Evolutionary conservation across 306 rosid species (phyloP).

Genomic region (Cercis canadensis): DNA sequence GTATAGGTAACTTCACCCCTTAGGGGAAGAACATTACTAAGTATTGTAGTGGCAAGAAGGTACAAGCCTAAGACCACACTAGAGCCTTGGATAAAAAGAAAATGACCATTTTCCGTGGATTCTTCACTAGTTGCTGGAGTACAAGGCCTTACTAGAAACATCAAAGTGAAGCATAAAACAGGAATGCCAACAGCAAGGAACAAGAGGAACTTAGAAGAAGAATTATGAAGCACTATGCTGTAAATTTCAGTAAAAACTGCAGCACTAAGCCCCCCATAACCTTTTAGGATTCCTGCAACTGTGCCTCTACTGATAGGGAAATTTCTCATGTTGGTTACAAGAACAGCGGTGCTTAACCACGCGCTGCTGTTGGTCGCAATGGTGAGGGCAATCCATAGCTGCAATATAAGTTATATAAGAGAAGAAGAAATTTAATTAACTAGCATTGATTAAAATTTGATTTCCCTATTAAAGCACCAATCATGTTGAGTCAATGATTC

Average conservation of each 20-base stretch:
- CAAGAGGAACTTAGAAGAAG: conserved; percentile 63
- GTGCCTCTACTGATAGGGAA: conserved; percentile 77
- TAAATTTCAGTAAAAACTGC: conserved; percentile 75
- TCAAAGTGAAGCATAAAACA: conserved; percentile 57
- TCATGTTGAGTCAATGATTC: too few relatives aligned
- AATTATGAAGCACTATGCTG: conserved; percentile 58
- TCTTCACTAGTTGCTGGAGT: conserved; percentile 71
- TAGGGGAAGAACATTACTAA: conserved; percentile 37
- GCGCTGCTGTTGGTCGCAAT: conserved; percentile 77
- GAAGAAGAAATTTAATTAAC: too few relatives aligned
- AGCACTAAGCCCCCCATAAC: conserved; percentile 76
- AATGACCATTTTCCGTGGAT: conserved; percentile 54
- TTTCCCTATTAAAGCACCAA: too few relatives aligned
- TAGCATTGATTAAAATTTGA: too few relatives aligned
- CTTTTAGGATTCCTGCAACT: conserved; percentile 80
- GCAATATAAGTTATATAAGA: conserved; percentile 4
- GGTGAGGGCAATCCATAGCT: conserved; percentile 74
- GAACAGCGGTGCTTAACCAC: conserved; percentile 73
- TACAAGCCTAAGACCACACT: conserved; percentile 69
- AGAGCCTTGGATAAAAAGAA: conserved; percentile 66
- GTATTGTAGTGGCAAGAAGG: conserved; percentile 60
- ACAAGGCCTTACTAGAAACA: conserved; percentile 76
- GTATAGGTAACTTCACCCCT: conserved; percentile 39
- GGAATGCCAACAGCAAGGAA: conserved; percentile 77
- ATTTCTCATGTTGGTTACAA: conserved; percentile 90